Percentiles rank a stretch among this genome's conserved stretches.
Evolutionary conservation across 495 filamentous ascomycete genomes (phyloP).

Genomic region (Penicillium mononematosum): DNA sequence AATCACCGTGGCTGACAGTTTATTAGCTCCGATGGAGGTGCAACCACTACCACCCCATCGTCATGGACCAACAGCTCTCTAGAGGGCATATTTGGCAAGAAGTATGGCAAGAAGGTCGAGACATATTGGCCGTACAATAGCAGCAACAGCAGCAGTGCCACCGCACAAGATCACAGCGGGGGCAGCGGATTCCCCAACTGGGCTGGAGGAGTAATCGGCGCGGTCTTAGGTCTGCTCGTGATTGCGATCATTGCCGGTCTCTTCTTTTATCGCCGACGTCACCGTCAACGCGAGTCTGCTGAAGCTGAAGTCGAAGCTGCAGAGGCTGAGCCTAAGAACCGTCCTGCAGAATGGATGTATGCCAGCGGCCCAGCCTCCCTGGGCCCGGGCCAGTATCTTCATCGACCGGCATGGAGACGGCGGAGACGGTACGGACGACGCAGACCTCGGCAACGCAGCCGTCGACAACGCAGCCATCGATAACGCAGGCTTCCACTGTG

Average conservation of each 20-base stretch:
- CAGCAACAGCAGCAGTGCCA: constrained; percentile 9
- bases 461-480: neutral
- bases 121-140: constrained; percentile 60
- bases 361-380: constrained; percentile 2
- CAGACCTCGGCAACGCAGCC: neutral
- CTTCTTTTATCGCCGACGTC: constrained; percentile 56
- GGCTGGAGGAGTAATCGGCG: constrained; percentile 64
- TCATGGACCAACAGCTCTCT: constrained; percentile 55
- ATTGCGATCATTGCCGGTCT: constrained; percentile 54
- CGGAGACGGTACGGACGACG: neutral
- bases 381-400: constrained; percentile 1
- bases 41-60: constrained; percentile 50
- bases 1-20: neutral
- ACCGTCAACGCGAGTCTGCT: constrained; percentile 11
- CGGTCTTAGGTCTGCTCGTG: constrained; percentile 61
- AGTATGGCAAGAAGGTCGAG: constrained; percentile 57
- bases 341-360: neutral
- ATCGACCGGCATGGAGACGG: constrained; percentile 1
- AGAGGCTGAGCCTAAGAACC: neutral
- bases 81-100: constrained; percentile 49
- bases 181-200: constrained; percentile 55
- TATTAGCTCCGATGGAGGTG: constrained; percentile 52
- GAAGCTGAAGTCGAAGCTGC: neutral
- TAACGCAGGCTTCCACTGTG: constrained; percentile 1
- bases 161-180: neutral